These are phyloP conservation scores for Pichia sp. DNA, from an alignment of 1,139 yeast genomes.

Conservation along the genomic window DNA sequence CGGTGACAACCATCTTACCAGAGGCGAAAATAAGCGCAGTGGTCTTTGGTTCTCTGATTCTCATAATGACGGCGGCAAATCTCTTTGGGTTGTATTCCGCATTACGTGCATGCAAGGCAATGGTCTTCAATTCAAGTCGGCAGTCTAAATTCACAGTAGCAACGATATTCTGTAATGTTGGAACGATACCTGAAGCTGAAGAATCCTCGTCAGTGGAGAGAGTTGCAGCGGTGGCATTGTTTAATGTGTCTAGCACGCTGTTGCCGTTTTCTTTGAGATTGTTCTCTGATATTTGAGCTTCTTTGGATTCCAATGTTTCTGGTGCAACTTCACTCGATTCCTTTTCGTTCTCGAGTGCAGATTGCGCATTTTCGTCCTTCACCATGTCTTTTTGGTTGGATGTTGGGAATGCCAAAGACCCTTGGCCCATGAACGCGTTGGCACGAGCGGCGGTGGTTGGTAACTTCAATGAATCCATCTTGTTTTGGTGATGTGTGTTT, in stretches of 20 bases:
- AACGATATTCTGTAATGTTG: constrained; percentile 94
- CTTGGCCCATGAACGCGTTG: constrained; percentile 67
- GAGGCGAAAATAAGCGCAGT: constrained; percentile 98
- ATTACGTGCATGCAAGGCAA: constrained; percentile 98
- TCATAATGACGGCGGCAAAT: constrained; percentile 99
- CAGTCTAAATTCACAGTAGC: constrained; percentile 98
- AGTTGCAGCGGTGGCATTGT: background rate
- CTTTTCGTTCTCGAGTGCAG: background rate
- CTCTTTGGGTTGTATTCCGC: constrained; percentile 99
- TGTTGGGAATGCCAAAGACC: constrained; percentile 61
- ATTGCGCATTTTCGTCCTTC: constrained; percentile 6
- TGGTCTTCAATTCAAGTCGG: constrained; percentile 91
- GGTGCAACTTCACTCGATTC: background rate
- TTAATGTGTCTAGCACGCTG: background rate
- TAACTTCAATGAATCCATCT: constrained; percentile 67
- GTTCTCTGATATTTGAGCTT: too few relatives aligned
- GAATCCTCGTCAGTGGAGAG: constrained; percentile 24
- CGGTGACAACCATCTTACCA: constrained; percentile 99
- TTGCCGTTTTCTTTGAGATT: constrained; percentile 1
- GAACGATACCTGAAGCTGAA: constrained; percentile 86
- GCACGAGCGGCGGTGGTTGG: constrained; percentile 86
- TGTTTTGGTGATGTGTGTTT: background rate
- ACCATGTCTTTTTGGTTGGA: constrained; percentile 8
- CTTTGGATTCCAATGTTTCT: too few relatives aligned
- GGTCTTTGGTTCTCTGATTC: constrained; percentile 98